Evolutionary conservation across 2,329 filamentous ascomycete genomes (phyloP).

Genomic region (Fusarium sulawesiense): DNA sequence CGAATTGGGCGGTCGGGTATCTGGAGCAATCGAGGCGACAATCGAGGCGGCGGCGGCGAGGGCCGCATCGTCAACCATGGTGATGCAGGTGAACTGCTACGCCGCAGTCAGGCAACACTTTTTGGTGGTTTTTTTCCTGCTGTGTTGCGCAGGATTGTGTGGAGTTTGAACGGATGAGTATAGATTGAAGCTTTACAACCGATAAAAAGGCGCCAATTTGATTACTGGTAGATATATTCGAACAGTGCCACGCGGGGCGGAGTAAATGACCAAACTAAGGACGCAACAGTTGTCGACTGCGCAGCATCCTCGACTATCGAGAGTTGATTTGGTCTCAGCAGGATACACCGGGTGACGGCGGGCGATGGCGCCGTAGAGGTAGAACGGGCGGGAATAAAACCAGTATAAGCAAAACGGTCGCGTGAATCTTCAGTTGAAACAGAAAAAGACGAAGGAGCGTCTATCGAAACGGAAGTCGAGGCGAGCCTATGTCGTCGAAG

Average conservation of each 20-base stretch:
- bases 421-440: conserved; percentile 2
- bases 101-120: conserved; percentile 44
- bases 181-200: conserved; percentile 14
- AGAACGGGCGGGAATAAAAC: conserved; percentile 6
- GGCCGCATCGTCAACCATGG: conserved; percentile 66
- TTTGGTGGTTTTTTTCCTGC: not conserved
- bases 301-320: conserved; percentile 39
- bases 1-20: conserved; percentile 54
- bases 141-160: conserved; percentile 16
- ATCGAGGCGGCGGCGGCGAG: conserved; percentile 66
- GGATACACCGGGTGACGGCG: conserved; percentile 29
- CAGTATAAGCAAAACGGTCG: conserved; percentile 11
- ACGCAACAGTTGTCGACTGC: conserved; percentile 29
- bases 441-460: conserved; percentile 15
- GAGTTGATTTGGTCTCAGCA: conserved; percentile 14
- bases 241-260: conserved; percentile 14
- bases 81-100: conserved; percentile 41
- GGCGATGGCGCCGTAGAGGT: conserved; percentile 23
- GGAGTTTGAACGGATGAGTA: conserved; percentile 10
- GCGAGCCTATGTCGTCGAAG: conserved; percentile 28
- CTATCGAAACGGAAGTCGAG: conserved; percentile 7
- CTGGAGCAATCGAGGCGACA: conserved; percentile 63
- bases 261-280: conserved; percentile 33
- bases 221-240: conserved; percentile 16
- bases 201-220: conserved; percentile 8